Conservation (phyloP, 441 rosid genomes). For the Pelargonium citronellum region DNA sequence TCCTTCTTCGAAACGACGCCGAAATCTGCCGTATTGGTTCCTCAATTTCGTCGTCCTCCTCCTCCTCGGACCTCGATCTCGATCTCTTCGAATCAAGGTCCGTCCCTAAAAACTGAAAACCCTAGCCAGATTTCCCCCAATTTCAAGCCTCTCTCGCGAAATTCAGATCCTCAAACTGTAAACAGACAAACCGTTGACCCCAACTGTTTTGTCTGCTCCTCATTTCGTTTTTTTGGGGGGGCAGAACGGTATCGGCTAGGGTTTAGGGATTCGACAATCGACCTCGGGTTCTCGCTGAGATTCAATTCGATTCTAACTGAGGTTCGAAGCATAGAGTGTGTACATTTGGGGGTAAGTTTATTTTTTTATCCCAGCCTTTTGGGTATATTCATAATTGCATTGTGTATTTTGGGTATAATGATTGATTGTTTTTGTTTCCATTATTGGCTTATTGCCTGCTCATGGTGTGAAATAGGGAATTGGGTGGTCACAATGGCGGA, state of each 20-base stretch:
- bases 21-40: not conserved
- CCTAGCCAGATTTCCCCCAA: not conserved
- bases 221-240: not conserved
- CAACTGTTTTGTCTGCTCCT: not conserved
- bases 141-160: not conserved
- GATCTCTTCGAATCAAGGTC: conserved; percentile 6
- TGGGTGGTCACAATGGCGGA: conserved; percentile 41
- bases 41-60: not conserved
- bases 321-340: not conserved
- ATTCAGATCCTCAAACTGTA: not conserved
- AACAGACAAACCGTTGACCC: not conserved
- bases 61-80: not conserved
- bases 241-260: not conserved
- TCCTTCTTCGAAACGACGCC: not conserved
- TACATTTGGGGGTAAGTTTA: not conserved
- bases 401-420: not conserved
- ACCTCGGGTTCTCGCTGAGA: not conserved
- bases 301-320: not conserved
- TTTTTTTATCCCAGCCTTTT: not conserved
- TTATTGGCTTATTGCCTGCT: too few species aligned
- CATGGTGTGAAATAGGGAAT: not conserved
- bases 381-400: not conserved
- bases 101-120: not conserved
- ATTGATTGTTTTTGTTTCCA: not conserved
- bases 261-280: not conserved